Evolutionary conservation across 305 asterid genomes (phyloP), one percentile per base, ranked within the genome.

Genomic region (Solanum chacoense): DNA sequence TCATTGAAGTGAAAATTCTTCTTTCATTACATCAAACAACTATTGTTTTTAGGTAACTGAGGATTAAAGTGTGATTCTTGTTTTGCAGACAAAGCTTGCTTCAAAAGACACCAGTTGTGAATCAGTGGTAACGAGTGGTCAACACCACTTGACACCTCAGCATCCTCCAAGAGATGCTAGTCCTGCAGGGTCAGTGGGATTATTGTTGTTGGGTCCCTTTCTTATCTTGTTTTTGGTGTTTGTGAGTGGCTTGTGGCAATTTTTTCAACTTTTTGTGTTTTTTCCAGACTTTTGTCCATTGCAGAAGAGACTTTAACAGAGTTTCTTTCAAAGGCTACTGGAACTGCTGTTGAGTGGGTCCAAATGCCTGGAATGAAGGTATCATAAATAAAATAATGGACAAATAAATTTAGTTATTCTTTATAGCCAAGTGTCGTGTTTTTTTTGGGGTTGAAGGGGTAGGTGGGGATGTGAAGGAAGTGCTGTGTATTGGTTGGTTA

Each of bases 341-440:
- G 98, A 95, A 96, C 98, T 88, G 98, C 98, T 92, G 98, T 96
- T 89, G 98, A 96, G 98, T 96, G 98, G 98, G 96, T 96, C 95
- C 98, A 95, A 93, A 96, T 96, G 99, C 99, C 99, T 95, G 99
- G 99, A 96, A 96, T 96, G 99, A 96, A 96, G 99, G 99, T 97
- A 45, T 45, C 69, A 16, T 29, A 45, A 16, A 81, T 10, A 45
- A 81, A 81, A 6, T 81, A 45, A 81, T 42, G 71, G 86, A 31
- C 24, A 16, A 45, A 81, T 45, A 42, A 81, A 42, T 29, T 81
- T 81, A 16, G 26, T 81, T 42, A 29, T 81, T 81, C 38, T 10
- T 42, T 81, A 42, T 3, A 16, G 24, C 26, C 38, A 31, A 32
- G 79, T 74, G 79, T 74, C 11, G 26, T 4, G 24, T 16, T 74